Base-by-base conservation (phyloP, 2,329 filamentous ascomycete genomes). In the Fusarium coffeatum region DNA sequence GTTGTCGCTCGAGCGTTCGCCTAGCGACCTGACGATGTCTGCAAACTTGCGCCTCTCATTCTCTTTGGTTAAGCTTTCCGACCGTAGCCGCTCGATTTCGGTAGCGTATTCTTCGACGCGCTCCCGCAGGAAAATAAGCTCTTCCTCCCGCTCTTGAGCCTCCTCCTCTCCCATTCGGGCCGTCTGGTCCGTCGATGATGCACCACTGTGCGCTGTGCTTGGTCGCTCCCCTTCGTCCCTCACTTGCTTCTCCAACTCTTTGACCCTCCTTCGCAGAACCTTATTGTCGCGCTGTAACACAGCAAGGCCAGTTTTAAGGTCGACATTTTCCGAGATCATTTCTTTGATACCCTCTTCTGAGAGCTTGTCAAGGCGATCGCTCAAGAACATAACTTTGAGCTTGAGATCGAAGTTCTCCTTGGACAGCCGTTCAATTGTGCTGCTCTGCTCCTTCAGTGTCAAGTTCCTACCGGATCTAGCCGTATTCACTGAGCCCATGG, bases 331-430 rank as follows among this genome's bases (percentile, higher is more conserved):
- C 46, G 93, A 94, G 74, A 98, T 97, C 91, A 98, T 97, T 78
- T 98, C 95, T 81, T 97, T 97, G 78, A 99, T 91, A 69, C 94
- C 94, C 81, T 98, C 95, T 78, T 98, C 95, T 3, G 94, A 98
- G 43, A 97, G 88, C 77, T 95, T 96, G 80, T 97, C 94, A 22
- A 99, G 83, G 3, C 95, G 92, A 79, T 98, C 93, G 75, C 95
- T 97, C 50, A 99, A 87, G 77, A 98, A 99, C 85, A 98, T 97
- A 70, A 98, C 96, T 78, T 97, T 97, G 80, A 98, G 90, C 81
- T 98, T 98, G 58, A 98, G 83, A 78, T 98, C 95, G 78, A 98
- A 99, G 71, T 99, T 99, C 79, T 99, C 96, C 81, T 99, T 99
- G 64, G 93, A 97, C 4, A 98, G 86, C 63, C 94, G 90, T 80